Evolutionary conservation across 1,139 yeast genomes (phyloP), one percentile per base, ranked within the genome.

Genomic region (Candida sojae): DNA sequence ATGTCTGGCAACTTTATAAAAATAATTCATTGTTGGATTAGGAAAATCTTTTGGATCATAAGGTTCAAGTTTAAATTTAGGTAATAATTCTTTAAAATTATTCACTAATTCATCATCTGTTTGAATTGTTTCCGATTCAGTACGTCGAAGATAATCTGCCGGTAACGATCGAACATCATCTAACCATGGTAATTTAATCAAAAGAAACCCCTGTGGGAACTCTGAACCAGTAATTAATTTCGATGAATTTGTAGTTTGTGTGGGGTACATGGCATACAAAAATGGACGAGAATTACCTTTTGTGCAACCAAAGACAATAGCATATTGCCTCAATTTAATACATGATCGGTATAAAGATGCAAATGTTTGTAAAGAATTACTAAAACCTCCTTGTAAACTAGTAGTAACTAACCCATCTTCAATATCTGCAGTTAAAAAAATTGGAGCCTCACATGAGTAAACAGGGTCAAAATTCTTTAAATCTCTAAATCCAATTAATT

Each of bases 21-120:
- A 87, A 71, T 82, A 84, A 50, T 82, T 83, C 39, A 91, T 64
- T 2, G 79, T 68, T 0, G 96, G 96, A 60, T 88, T 90, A 10
- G 77, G 78, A 57, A 72, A 84, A 5, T 82, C 77, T 6, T 65
- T 61, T 0, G 95, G 91, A n/a, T 68, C 64, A 58, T 84, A 88
- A 12, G 64, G 61, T 23, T 55, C 48, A 32, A 59, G 42, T 43
- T 57, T 43, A 45, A 54, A 53, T 55, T 55, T 47, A 42, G 61
- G 44, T 46, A 52, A 47, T 46, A 61, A 21, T 46, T 56, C 21
- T 23, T 55, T 55, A 30, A 64, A 66, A 33, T 45, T 46, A 2
- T 52, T 49, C 12, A 59, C 58, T 25, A 64, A 44, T 2, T 47
- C 52, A 5, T 43, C 37, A 21, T 64, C 60, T 7, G 49, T 47